Evolutionary conservation across 2,329 filamentous ascomycete species (phyloP).

Genomic region (Arthrinium puccinioides): DNA sequence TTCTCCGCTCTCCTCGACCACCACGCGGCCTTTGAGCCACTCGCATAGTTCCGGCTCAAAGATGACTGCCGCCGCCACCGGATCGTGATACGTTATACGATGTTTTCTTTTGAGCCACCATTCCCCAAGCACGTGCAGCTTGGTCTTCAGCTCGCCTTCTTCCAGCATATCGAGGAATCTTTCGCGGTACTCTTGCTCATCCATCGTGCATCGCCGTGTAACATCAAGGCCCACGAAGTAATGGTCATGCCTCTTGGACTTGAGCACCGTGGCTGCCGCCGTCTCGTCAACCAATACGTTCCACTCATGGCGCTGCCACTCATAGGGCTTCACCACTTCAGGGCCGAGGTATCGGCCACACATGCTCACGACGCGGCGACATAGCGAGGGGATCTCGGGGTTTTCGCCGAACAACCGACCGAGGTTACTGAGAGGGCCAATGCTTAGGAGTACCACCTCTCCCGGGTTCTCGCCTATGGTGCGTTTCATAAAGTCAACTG

Average conservation of each 20-base stretch:
- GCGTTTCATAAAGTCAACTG: conserved; percentile 4
- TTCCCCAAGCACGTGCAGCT: background rate
- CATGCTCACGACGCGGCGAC: conserved; percentile 6
- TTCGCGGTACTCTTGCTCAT: background rate
- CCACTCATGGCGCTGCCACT: too few species aligned
- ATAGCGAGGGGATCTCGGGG: conserved; percentile 3
- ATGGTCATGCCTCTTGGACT: conserved; percentile 2
- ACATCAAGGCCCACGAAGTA: conserved; percentile 7
- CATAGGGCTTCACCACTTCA: background rate
- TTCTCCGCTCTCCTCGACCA: background rate
- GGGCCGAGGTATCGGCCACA: conserved; percentile 3
- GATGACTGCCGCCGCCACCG: conserved; percentile 5
- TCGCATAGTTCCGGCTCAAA: conserved; percentile 5
- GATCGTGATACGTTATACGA: conserved; percentile 6
- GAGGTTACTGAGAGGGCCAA: conserved; percentile 6
- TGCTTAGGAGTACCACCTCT: conserved; percentile 6
- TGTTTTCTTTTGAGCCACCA: conserved; percentile 2
- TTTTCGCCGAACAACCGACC: conserved; percentile 5
- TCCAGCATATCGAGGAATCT: background rate
- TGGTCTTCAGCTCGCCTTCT: background rate
- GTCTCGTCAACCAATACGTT: conserved; percentile 6
- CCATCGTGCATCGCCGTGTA: conserved; percentile 1
- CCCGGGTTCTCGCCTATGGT: conserved; percentile 4
- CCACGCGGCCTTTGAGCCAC: conserved; percentile 3
- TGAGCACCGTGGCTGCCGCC: conserved; percentile 3